Base-by-base conservation (phyloP, 345 rosid species). In the Mangifera indica region DNA sequence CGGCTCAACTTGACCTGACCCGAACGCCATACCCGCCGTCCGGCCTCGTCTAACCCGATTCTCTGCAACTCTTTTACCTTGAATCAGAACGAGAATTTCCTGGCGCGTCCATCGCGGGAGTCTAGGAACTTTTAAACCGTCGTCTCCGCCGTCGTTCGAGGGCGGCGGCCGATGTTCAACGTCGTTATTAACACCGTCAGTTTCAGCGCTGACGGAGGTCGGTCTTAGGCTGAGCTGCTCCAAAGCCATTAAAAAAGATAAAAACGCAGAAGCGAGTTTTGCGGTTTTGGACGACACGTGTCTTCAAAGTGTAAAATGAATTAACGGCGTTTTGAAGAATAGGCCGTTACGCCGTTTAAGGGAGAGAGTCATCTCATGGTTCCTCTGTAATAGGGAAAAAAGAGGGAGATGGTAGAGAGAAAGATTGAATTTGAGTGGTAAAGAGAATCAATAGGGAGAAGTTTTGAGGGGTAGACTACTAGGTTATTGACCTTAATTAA, bases 31-130 rank as follows among this genome's bases (percentile, higher is more conserved):
- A 14, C 88, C 89, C 69, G 91, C 83, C 10, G 88, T 85, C 64
- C 98, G 75, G 0, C 98, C 96, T 46, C 99, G 75, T 63, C 98
- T 76, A 67, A 85, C 91, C 49, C 93, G 88, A 51, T 81, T 91
- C 91, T 95, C 99, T 14, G 97, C 99, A 60, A 91, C 91, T 72
- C 87, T 85, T 77, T 95, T 93, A 67, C 99, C 99, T 14, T 93
- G 99, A 65, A 95, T 93, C 73, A 95, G 88, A 24, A 95, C 98
- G 10, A 91, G 88, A 44, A 95, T 95, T 79, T 95, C 99, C 76
- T 93, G 98, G 71, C 99, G 72, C 45, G 99, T 95, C 99, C 99
- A 95, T 5, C 99, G 93, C 29, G 99, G 99, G 49, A 91, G 93
- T 46, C 99, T 78, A 46, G 93, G 88, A 46, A 87, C 83, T 81